phyloP scores from a whole-genome alignment of 306 rosid species.

The Leucaena leucocephala region DNA sequence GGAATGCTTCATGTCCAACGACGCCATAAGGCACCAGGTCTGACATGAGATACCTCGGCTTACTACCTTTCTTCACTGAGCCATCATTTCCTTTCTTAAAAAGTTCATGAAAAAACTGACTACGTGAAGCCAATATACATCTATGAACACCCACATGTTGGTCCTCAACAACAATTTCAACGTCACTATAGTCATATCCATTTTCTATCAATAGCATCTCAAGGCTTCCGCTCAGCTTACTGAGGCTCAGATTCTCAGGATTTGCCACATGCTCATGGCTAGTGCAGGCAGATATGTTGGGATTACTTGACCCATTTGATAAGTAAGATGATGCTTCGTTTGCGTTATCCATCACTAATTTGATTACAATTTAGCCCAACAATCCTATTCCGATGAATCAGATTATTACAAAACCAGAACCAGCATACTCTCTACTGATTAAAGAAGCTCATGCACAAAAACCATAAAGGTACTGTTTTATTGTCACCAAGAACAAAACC shows the following conservation, averaged over 20 bases:
- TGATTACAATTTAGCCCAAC: conserved; percentile 32
- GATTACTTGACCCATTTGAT: conserved; percentile 67
- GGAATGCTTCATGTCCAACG: conserved; percentile 76
- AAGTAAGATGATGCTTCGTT: conserved; percentile 71
- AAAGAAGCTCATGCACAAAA: conserved; percentile 33
- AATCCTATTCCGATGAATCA: conserved; percentile 5
- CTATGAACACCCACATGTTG: conserved; percentile 68
- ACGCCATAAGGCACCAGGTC: conserved; percentile 65
- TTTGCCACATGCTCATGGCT: conserved; percentile 47
- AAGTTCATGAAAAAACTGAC: conserved; percentile 75
- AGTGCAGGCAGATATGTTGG: conserved; percentile 48
- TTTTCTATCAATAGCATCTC: conserved; percentile 67
- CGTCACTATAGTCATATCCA: conserved; percentile 73
- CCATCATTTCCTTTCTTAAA: conserved; percentile 60
- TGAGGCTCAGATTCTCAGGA: conserved; percentile 65
- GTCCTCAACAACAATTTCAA: conserved; percentile 75
- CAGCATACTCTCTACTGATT: conserved; percentile 17
- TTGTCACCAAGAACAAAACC: conserved; percentile 19
- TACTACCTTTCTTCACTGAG: conserved; percentile 57
- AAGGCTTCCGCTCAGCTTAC: conserved; percentile 77
- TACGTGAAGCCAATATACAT: conserved; percentile 76
- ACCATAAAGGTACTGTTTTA: conserved; percentile 17
- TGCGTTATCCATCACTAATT: conserved; percentile 60
- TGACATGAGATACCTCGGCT: conserved; percentile 69
- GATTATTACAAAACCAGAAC: conserved; percentile 13